Conservation (phyloP, 352 stramenopile genomes). For the Phytopythium boreale region DNA sequence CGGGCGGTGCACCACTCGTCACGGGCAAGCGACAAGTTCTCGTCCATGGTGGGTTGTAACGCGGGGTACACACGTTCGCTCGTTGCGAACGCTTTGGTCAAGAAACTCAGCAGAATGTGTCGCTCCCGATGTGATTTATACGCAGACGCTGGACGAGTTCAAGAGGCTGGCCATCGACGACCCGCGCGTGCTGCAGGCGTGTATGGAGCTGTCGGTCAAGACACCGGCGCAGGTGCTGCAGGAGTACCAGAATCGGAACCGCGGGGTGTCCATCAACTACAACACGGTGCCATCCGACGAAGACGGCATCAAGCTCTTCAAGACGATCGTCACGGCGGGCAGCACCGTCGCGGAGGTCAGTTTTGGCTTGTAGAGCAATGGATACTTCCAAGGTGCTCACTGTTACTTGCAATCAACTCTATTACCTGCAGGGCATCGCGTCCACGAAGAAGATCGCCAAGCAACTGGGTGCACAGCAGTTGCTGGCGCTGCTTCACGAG, state of each 20-base stretch:
- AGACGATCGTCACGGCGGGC: slow-evolving; percentile 73
- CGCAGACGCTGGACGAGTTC: slow-evolving; percentile 65
- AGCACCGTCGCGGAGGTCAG: slow-evolving; percentile 62
- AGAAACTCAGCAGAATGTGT: not conserved
- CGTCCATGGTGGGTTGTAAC: slow-evolving; percentile 27
- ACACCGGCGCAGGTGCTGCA: slow-evolving; percentile 83
- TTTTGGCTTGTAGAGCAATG: too few species aligned
- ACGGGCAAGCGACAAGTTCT: slow-evolving; percentile 15
- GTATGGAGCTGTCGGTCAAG: slow-evolving; percentile 76
- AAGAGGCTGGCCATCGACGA: slow-evolving; percentile 59
- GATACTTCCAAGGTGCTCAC: not conserved
- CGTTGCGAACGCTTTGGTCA: not conserved
- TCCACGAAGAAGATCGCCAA: slow-evolving; percentile 83
- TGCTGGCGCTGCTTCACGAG: slow-evolving; percentile 66
- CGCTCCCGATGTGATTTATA: not conserved
- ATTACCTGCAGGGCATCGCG: slow-evolving; percentile 39
- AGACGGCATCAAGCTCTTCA: slow-evolving; percentile 69
- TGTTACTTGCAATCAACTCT: not conserved
- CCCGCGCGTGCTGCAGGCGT: slow-evolving; percentile 65
- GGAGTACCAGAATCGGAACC: slow-evolving; percentile 82
- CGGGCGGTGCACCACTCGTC: slow-evolving; percentile 6
- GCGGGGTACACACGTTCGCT: too few species aligned
- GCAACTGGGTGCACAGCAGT: slow-evolving; percentile 68
- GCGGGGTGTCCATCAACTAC: slow-evolving; percentile 79
- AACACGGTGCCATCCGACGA: slow-evolving; percentile 57